Evolutionary conservation across 2,329 filamentous ascomycete genomes (phyloP).

Genomic region (Aureobasidium sp.): DNA sequence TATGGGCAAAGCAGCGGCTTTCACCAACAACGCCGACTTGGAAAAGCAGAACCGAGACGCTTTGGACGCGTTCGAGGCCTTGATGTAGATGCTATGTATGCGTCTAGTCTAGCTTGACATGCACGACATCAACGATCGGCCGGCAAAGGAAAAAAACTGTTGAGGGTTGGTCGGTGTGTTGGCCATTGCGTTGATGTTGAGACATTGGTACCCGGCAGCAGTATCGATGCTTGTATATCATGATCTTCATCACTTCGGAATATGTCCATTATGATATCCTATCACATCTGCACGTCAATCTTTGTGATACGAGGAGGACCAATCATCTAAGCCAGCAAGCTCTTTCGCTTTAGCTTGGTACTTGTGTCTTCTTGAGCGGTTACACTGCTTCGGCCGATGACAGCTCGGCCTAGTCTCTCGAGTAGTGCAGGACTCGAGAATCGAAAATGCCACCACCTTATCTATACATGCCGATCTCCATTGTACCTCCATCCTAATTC

Average conservation of each 20-base stretch:
- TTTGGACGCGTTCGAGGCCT: slow-evolving; percentile 21
- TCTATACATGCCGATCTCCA: background rate
- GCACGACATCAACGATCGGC: slow-evolving; percentile 2
- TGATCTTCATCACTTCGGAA: background rate
- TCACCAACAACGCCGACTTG: slow-evolving; percentile 28
- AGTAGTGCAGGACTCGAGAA: background rate
- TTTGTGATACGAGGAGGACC: background rate
- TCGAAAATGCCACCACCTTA: background rate
- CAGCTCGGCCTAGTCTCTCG: background rate
- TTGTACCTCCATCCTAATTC: background rate
- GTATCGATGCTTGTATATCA: background rate
- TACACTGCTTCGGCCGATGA: background rate
- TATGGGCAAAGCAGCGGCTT: slow-evolving; percentile 26
- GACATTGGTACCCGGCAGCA: background rate
- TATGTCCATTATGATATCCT: background rate
- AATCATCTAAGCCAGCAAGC: background rate
- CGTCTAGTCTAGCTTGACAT: background rate
- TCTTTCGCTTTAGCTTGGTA: background rate
- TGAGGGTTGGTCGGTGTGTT: background rate
- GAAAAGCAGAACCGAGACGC: slow-evolving; percentile 27
- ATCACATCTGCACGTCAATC: background rate
- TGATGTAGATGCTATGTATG: slow-evolving; percentile 5
- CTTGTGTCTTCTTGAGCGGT: background rate
- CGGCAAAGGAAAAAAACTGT: background rate
- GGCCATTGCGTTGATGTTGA: background rate